Evolutionary conservation across 306 rosid genomes (phyloP).

Genomic region (Vachellia pachyceras): DNA sequence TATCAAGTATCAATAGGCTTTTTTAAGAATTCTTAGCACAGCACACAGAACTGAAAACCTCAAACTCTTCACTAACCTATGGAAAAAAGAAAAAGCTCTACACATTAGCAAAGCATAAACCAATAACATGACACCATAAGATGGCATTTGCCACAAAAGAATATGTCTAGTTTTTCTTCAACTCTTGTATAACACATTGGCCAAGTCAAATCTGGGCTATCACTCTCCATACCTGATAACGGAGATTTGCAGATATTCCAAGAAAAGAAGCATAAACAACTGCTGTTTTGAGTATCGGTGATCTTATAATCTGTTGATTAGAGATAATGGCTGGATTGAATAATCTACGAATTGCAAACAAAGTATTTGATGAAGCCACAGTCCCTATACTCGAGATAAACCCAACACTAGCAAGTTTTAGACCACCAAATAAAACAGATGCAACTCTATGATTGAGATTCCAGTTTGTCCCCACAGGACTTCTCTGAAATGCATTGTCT

Average conservation of each 20-base stretch:
- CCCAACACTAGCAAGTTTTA: slow-evolving; percentile 90
- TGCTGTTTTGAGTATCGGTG: slow-evolving; percentile 90
- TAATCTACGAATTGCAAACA: slow-evolving; percentile 61
- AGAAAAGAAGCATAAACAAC: slow-evolving; percentile 69
- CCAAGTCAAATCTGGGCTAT: slow-evolving; percentile 9
- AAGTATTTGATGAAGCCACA: slow-evolving; percentile 78
- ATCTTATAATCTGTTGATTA: slow-evolving; percentile 60
- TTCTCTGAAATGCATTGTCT: slow-evolving; percentile 96
- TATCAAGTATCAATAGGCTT: background rate
- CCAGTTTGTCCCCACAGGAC: slow-evolving; percentile 84
- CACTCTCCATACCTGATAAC: slow-evolving; percentile 78
- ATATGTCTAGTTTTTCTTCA: slow-evolving; percentile 25
- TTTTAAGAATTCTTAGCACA: background rate
- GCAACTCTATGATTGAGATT: slow-evolving; percentile 79
- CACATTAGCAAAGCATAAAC: slow-evolving; percentile 12
- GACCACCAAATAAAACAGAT: slow-evolving; percentile 87
- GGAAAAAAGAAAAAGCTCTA: slow-evolving; percentile 18
- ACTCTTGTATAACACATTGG: background rate
- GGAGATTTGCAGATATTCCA: slow-evolving; percentile 87
- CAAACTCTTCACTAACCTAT: background rate
- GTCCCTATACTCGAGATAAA: slow-evolving; percentile 91
- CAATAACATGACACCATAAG: slow-evolving; percentile 16
- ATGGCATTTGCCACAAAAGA: slow-evolving; percentile 36
- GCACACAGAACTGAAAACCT: slow-evolving; percentile 6
- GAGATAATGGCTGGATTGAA: slow-evolving; percentile 62